These are phyloP conservation scores for Cercospora citrullina DNA, from an alignment of 2,329 filamentous ascomycete species.

Conservation along the genomic window DNA sequence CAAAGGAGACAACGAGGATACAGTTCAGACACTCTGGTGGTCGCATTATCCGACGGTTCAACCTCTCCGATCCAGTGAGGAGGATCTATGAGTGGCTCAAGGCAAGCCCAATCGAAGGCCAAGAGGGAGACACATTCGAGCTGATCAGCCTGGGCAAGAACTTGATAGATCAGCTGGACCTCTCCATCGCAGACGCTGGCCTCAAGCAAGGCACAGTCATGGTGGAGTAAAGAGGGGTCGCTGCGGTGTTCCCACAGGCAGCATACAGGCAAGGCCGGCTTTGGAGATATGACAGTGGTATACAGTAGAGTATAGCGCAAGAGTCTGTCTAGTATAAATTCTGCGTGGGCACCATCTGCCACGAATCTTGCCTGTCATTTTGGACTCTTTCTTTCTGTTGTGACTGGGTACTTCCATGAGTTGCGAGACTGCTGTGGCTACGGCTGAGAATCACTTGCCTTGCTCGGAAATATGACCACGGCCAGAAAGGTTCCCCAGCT, in stretches of 20 bases:
- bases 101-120: slow-evolving; percentile 77
- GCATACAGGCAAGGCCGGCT: neutral
- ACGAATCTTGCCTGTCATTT: neutral
- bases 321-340: neutral
- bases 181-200: slow-evolving; percentile 74
- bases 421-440: no score
- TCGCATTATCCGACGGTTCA: slow-evolving; percentile 84
- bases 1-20: slow-evolving; percentile 74
- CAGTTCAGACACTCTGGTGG: slow-evolving; percentile 87
- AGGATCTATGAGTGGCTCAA: slow-evolving; percentile 97
- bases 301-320: neutral
- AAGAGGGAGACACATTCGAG: slow-evolving; percentile 77
- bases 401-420: neutral
- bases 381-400: neutral
- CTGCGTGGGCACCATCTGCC: neutral
- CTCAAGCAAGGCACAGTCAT: slow-evolving; percentile 93
- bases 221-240: slow-evolving; percentile 64
- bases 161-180: slow-evolving; percentile 69
- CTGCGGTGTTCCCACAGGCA: neutral
- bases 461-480: no score
- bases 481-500: no score
- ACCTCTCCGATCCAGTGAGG: slow-evolving; percentile 70
- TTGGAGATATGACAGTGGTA: neutral
- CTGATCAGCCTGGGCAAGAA: slow-evolving; percentile 86
- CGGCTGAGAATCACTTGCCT: no score